Conservation (phyloP, 495 filamentous ascomycete genomes). For the Xylaria cubensis region DNA sequence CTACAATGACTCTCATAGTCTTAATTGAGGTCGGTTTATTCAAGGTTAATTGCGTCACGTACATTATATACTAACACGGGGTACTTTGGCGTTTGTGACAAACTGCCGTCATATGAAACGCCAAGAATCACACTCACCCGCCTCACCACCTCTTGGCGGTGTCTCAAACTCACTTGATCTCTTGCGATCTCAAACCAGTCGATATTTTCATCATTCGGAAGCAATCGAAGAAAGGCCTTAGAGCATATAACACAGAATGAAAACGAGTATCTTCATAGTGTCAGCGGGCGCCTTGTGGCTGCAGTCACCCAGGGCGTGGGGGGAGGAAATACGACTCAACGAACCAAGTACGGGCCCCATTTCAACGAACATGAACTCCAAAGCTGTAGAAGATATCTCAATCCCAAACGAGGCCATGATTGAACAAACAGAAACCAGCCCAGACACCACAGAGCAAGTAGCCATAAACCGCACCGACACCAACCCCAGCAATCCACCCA, state of each 20-base stretch:
- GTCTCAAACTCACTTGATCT: constrained; percentile 6
- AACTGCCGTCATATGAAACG: constrained; percentile 10
- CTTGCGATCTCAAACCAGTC: not conserved
- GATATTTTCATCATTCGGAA: not conserved
- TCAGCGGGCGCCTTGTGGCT: constrained; percentile 2
- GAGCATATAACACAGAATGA: not conserved
- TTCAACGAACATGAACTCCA: constrained; percentile 25
- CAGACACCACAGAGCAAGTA: constrained; percentile 40
- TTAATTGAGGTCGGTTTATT: too few relatives aligned
- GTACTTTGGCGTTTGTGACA: not conserved
- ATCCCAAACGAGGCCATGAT: constrained; percentile 29
- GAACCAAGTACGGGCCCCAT: constrained; percentile 24
- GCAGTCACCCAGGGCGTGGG: not conserved
- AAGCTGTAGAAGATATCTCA: constrained; percentile 13
- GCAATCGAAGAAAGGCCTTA: not conserved
- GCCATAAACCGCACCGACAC: constrained; percentile 41
- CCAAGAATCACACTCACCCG: not conserved
- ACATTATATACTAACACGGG: not conserved
- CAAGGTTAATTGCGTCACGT: constrained; percentile 22
- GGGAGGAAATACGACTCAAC: constrained; percentile 31
- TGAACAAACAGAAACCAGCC: constrained; percentile 22
- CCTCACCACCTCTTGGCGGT: not conserved
- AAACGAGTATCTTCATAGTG: not conserved
- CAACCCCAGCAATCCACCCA: constrained; percentile 30
- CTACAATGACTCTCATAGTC: too few relatives aligned